Conservation (phyloP, 2,329 filamentous ascomycete species). For the Colletotrichum salicis region DNA sequence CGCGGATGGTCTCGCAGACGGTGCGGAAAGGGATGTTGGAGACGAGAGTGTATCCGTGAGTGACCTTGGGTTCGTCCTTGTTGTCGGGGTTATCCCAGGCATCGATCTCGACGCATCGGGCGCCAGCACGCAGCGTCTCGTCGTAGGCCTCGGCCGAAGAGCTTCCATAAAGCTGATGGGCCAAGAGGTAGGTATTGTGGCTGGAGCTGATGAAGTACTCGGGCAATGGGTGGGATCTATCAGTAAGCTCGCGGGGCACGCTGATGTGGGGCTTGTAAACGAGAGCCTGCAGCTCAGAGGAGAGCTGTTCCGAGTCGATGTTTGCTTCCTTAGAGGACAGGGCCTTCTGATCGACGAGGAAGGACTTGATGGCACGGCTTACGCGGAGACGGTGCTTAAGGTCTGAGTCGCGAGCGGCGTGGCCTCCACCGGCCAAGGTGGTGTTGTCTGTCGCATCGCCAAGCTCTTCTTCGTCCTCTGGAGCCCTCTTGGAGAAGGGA, state of each 20-base stretch:
- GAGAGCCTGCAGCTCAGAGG: constrained; percentile 59
- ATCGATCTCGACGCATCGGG: constrained; percentile 78
- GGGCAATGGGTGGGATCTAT: constrained; percentile 69
- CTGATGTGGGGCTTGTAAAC: constrained; percentile 67
- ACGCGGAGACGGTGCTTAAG: constrained; percentile 67
- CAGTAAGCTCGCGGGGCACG: constrained; percentile 64
- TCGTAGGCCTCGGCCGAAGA: constrained; percentile 73
- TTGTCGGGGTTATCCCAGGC: constrained; percentile 75
- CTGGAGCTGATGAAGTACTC: constrained; percentile 80
- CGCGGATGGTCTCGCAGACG: constrained; percentile 73
- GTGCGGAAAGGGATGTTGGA: constrained; percentile 72
- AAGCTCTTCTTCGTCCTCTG: constrained; percentile 57
- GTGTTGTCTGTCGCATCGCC: constrained; percentile 62
- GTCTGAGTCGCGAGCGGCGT: constrained; percentile 58
- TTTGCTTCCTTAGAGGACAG: constrained; percentile 61
- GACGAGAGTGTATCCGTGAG: constrained; percentile 75
- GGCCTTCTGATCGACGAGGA: constrained; percentile 63
- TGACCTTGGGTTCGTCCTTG: constrained; percentile 73
- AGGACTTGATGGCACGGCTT: constrained; percentile 66
- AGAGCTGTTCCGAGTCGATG: constrained; percentile 50
- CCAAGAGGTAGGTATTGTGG: constrained; percentile 78
- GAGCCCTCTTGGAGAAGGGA: constrained; percentile 45
- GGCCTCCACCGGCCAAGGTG: constrained; percentile 70
- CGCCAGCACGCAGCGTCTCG: constrained; percentile 69
- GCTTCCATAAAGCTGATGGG: constrained; percentile 74